phyloP scores from a whole-genome alignment of 2,329 filamentous ascomycete species.

The Alternaria hordeiaustralica region DNA sequence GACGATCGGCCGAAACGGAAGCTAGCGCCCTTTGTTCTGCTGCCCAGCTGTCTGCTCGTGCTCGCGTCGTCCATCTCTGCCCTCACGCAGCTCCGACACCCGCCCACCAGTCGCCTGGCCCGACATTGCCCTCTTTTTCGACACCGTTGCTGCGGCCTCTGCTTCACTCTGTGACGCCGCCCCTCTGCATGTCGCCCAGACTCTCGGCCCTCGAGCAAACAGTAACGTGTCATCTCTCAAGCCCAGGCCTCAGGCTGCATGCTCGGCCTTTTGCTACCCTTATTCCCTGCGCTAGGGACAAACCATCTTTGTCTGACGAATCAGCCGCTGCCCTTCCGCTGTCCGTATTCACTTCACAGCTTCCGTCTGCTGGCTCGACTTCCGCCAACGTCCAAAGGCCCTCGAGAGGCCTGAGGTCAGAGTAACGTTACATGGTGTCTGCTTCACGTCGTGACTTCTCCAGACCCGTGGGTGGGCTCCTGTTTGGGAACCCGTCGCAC shows the following conservation, averaged over 20 bases:
- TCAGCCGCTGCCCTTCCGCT: conserved; percentile 7
- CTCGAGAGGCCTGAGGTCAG: neutral
- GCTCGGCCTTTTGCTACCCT: conserved; percentile 13
- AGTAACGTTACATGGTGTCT: conserved; percentile 23
- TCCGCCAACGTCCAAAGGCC: neutral
- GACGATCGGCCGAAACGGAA: conserved; percentile 10
- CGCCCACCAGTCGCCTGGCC: neutral
- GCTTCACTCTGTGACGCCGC: conserved; percentile 4
- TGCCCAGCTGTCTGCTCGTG: neutral
- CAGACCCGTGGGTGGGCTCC: neutral
- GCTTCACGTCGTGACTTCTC: neutral
- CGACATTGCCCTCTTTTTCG: neutral
- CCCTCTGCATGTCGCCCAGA: neutral
- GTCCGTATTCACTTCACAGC: conserved; percentile 1
- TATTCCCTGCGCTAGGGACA: conserved; percentile 12
- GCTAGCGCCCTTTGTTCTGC: conserved; percentile 5
- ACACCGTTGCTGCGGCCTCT: neutral
- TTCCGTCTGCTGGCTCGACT: neutral
- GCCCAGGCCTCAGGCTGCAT: conserved; percentile 11
- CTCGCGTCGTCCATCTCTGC: neutral
- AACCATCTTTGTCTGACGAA: conserved; percentile 7
- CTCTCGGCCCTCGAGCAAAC: neutral
- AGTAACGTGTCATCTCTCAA: conserved; percentile 14
- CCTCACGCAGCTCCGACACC: neutral
- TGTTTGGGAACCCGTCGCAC: conserved; percentile 5